Conservation (phyloP, 2,329 filamentous ascomycete genomes). For the Aspergillus melleus region DNA sequence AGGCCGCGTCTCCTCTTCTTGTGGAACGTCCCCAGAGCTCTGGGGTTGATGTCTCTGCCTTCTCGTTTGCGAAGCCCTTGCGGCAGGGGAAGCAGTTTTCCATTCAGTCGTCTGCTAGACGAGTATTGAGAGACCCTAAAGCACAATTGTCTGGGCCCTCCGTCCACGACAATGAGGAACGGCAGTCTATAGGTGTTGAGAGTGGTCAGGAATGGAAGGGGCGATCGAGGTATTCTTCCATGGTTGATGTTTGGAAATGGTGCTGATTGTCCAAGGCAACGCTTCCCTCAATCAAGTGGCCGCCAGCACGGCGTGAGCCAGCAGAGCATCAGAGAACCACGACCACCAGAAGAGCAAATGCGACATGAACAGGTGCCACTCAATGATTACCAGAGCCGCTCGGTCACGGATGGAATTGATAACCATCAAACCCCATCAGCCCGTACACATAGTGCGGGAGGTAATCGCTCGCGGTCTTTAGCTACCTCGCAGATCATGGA, state of each 20-base stretch:
- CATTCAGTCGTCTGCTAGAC: constrained; percentile 17
- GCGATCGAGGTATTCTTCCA: neutral
- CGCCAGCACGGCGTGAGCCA: neutral
- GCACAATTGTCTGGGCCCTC: neutral
- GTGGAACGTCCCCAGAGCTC: constrained; percentile 35
- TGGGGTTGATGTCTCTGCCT: constrained; percentile 27
- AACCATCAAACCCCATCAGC: neutral
- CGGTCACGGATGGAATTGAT: neutral
- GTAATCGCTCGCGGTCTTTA: neutral
- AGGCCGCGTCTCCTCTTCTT: constrained; percentile 19
- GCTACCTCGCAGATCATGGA: neutral
- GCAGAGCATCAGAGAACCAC: neutral
- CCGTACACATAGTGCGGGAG: neutral
- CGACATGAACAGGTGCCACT: neutral
- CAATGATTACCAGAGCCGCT: neutral
- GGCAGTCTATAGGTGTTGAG: neutral
- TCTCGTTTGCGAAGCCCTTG: constrained; percentile 37
- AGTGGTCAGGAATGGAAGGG: neutral
- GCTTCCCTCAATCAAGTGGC: neutral
- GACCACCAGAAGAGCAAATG: neutral
- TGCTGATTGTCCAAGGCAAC: neutral
- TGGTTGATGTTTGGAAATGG: neutral
- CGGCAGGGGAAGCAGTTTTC: constrained; percentile 25
- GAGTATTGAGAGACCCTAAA: neutral
- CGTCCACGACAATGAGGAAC: neutral